Evolutionary conservation across 2,329 filamentous ascomycete species (phyloP), one percentile per base, ranked within the genome.

Genomic region (Exophiala sp.): DNA sequence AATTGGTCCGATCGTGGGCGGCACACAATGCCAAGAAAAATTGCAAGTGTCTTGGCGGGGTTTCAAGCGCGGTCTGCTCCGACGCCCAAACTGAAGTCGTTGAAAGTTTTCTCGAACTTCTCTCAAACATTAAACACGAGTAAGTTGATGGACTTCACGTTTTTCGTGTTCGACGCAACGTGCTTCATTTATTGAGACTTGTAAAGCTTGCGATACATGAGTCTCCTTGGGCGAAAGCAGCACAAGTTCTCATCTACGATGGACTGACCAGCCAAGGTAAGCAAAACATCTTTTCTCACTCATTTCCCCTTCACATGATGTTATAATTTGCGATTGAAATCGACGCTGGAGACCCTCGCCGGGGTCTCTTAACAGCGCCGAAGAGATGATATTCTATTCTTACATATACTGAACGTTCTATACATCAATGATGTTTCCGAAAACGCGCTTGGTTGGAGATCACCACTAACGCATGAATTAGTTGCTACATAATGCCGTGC

Each of bases 321-420:
- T 87, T 79, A 88, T 89, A 96, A 96, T 96, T 96, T 96, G 91
- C 91, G 91, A 92, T 92, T 95, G 91, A 96, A 87, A 82, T 79
- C 76, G 73, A 73, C 73, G 78, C 77, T 84, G 91, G 90, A 89
- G 80, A 77, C 88, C 84, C 90, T 87, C 87, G 91, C 91, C 91
- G 83, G 91, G 84, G 88, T 81, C 78, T 87, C 86, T 81, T 86
- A 86, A 91, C 85, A 86, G 79, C 76, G 70, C 75, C 77, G 81
- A 76, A 82, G 72, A 78, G 66, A 69, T 95, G 91, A 96, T 88
- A 95, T 89, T 91, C 75, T 85, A 84, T 83, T 92, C 91, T 96
- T 96, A 96, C 91, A 95, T 96, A 95, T 96, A 89, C 91, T 96
- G 91, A 96, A 72, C 12, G 16, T 44, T 16, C 11, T 39, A 9